Percentiles rank a stretch among this genome's conserved stretches.
These are phyloP conservation scores for Microsporum canis DNA, from an alignment of 2,329 filamentous ascomycete genomes.

Conservation along the genomic window DNA sequence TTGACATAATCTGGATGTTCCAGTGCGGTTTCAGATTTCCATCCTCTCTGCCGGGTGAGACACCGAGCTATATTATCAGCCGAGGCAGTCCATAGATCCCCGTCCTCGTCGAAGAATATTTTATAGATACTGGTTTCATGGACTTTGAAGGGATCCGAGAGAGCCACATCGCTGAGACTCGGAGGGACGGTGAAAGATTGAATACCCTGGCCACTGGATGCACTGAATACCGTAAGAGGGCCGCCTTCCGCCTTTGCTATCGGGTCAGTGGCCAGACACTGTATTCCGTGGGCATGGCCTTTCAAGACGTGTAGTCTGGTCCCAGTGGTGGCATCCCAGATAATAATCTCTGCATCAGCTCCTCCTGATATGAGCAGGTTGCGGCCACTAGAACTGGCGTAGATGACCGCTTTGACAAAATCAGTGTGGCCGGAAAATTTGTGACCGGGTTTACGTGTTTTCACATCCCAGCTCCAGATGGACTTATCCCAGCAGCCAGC, in stretches of 20 bases:
- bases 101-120: conserved; percentile 59
- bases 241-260: conserved; percentile 37
- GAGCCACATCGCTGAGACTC: conserved; percentile 38
- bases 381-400: conserved; percentile 48
- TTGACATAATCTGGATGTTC: conserved; percentile 83
- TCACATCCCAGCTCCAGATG: conserved; percentile 72
- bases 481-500: conserved; percentile 92
- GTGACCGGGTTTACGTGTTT: conserved; percentile 43
- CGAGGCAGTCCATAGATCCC: conserved; percentile 83
- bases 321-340: conserved; percentile 66
- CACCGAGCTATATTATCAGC: conserved; percentile 83
- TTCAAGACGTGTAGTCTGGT: conserved; percentile 63
- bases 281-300: conserved; percentile 66
- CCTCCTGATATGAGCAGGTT: conserved; percentile 61
- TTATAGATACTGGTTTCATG: conserved; percentile 89
- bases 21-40: conserved; percentile 60
- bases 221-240: conserved; percentile 56
- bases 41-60: conserved; percentile 56
- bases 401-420: conserved; percentile 76
- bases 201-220: conserved; percentile 70
- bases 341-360: conserved; percentile 66
- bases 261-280: conserved; percentile 67
- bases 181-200: conserved; percentile 46
- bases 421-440: conserved; percentile 70
- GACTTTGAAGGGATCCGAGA: conserved; percentile 53